A percentile compares a stretch with the other conserved stretches of the same genome.
These are phyloP conservation scores for Rhizomucor miehei DNA, from an alignment of 371 early-diverging fungal species.

Conservation along the genomic window DNA sequence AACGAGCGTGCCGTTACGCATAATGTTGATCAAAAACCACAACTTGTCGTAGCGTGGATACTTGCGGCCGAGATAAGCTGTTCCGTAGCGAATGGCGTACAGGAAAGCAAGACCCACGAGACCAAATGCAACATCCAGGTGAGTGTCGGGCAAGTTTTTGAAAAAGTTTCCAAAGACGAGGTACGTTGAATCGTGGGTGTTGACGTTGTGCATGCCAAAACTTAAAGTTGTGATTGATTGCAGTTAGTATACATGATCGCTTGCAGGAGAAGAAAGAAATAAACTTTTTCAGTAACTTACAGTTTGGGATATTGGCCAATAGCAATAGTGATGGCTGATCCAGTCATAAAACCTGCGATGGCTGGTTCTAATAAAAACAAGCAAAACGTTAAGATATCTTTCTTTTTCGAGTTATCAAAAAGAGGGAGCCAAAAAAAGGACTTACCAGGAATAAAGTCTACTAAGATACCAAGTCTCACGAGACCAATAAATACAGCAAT, in stretches of 20 bases:
- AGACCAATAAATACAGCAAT: constrained; percentile 69
- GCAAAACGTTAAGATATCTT: no score
- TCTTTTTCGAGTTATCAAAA: no score
- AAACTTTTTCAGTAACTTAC: constrained; percentile 3
- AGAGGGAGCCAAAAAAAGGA: constrained; percentile 32
- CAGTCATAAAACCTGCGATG: constrained; percentile 68
- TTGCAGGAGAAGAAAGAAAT: not conserved
- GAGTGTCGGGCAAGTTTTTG: constrained; percentile 36
- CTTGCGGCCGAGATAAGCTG: constrained; percentile 23
- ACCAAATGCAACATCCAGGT: constrained; percentile 53
- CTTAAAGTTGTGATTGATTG: not conserved
- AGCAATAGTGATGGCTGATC: constrained; percentile 73
- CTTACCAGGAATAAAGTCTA: constrained; percentile 80
- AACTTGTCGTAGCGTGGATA: constrained; percentile 38
- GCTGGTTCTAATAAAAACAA: constrained; percentile 72
- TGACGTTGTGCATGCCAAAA: constrained; percentile 66
- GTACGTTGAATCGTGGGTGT: constrained; percentile 56
- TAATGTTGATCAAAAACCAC: constrained; percentile 49
- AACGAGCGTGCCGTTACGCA: constrained; percentile 47
- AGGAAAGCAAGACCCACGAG: constrained; percentile 38
- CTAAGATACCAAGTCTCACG: constrained; percentile 76
- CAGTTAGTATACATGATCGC: not conserved
- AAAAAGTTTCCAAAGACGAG: constrained; percentile 56
- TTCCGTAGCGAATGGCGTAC: constrained; percentile 37
- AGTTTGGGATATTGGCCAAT: constrained; percentile 57